Conservation (phyloP, 2,329 filamentous ascomycete genomes). For the Salinomyces thailandicus region DNA sequence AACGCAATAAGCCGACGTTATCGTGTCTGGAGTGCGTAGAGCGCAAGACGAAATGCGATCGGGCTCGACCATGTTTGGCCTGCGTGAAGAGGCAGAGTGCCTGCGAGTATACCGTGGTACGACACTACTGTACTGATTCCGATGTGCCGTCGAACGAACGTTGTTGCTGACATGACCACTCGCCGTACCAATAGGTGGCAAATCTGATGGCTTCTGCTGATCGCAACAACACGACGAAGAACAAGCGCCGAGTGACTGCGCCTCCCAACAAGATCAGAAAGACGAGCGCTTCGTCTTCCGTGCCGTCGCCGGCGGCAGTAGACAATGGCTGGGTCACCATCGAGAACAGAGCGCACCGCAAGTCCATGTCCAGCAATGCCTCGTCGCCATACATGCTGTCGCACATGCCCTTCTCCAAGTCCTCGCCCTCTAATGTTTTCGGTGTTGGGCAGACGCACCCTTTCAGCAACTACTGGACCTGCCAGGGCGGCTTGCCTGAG, state of each 20-base stretch:
- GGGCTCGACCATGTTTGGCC: constrained; percentile 50
- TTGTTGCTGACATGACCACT: too few relatives aligned
- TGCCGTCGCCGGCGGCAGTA: constrained; percentile 16
- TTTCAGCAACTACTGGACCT: constrained; percentile 79
- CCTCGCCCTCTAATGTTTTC: constrained; percentile 65
- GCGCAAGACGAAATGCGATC: constrained; percentile 67
- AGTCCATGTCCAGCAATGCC: constrained; percentile 9
- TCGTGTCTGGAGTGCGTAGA: constrained; percentile 73
- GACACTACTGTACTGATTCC: too few relatives aligned
- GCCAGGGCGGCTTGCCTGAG: constrained; percentile 62
- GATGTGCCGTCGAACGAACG: too few relatives aligned
- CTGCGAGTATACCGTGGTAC: constrained; percentile 56
- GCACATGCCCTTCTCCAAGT: constrained; percentile 60
- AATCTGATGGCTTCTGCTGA: constrained; percentile 55
- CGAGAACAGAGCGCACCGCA: constrained; percentile 13
- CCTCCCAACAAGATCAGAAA: constrained; percentile 27
- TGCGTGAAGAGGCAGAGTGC: constrained; percentile 67
- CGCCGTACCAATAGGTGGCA: constrained; percentile 50
- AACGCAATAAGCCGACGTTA: constrained; percentile 72
- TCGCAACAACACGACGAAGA: constrained; percentile 16
- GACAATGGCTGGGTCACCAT: constrained; percentile 22
- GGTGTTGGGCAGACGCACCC: constrained; percentile 70
- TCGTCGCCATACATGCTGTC: constrained; percentile 49
- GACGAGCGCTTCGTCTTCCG: constrained; percentile 14
- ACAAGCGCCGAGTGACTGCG: constrained; percentile 24